phyloP scores from a whole-genome alignment of 164 flowering plant genomes.

The Platanus orientalis region DNA sequence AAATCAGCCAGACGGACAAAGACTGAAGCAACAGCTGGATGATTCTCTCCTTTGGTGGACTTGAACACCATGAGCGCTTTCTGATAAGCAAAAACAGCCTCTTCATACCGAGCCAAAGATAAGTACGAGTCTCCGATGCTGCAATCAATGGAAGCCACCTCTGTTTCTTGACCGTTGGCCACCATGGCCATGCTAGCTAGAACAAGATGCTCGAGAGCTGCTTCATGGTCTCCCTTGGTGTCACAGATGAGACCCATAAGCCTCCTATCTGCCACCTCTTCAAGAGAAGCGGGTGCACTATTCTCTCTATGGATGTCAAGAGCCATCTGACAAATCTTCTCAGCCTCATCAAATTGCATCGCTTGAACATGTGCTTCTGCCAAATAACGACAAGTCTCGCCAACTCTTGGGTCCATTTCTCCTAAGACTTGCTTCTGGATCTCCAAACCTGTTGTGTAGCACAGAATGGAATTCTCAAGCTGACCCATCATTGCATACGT shows the following conservation, averaged over 20 bases:
- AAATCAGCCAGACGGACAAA: conserved; percentile 86
- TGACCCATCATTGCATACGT: conserved; percentile 87
- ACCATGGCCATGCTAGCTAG: conserved; percentile 92
- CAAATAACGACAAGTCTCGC: conserved; percentile 89
- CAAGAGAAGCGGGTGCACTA: conserved; percentile 66
- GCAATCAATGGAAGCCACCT: conserved; percentile 80
- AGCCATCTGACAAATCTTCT: conserved; percentile 71
- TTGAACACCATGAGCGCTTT: conserved; percentile 86
- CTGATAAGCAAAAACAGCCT: conserved; percentile 85
- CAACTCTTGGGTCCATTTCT: conserved; percentile 81
- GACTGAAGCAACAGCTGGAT: conserved; percentile 81
- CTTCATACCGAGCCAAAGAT: conserved; percentile 75
- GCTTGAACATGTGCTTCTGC: conserved; percentile 94
- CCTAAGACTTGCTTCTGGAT: conserved; percentile 73
- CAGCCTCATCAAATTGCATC: conserved; percentile 87
- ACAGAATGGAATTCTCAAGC: conserved; percentile 67
- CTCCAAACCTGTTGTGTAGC: conserved; percentile 67
- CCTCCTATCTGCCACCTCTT: conserved; percentile 93
- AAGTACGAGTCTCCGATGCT: conserved; percentile 93
- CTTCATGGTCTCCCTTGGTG: conserved; percentile 83
- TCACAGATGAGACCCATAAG: conserved; percentile 97
- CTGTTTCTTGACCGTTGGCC: conserved; percentile 74
- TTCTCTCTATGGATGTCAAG: conserved; percentile 79
- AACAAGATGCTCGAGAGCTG: conserved; percentile 94
- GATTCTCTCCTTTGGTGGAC: conserved; percentile 82